Percentiles rank a stretch among this genome's conserved stretches.
Conservation (phyloP, 2,329 filamentous ascomycete species). For the Pseudogymnoascus sp. region DNA sequence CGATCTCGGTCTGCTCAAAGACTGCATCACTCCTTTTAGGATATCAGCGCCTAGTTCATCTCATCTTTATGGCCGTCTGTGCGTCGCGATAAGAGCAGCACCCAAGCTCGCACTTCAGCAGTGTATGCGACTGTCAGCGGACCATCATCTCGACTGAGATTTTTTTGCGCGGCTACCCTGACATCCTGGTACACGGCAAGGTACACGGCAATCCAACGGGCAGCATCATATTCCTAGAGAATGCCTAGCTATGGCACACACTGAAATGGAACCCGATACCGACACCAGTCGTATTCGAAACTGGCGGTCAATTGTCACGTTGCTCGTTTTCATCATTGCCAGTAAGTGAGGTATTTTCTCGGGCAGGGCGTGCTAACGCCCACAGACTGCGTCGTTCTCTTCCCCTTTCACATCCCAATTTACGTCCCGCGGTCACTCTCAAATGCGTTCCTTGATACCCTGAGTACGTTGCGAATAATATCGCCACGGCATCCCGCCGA, state of each 20-base stretch:
- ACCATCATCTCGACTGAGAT: not conserved
- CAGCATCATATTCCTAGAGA: not conserved
- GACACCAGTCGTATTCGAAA: conserved; percentile 50
- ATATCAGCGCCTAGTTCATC: not conserved
- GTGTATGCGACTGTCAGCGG: no score
- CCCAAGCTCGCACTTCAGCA: not conserved
- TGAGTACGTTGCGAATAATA: conserved; percentile 47
- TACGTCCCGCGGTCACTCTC: conserved; percentile 47
- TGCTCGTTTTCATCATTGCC: conserved; percentile 61
- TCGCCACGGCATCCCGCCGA: conserved; percentile 29
- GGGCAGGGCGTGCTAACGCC: not conserved
- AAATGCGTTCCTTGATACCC: conserved; percentile 36
- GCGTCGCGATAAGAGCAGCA: not conserved
- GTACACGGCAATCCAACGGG: not conserved
- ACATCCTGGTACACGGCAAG: not conserved
- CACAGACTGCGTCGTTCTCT: conserved; percentile 60
- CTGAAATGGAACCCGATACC: conserved; percentile 29
- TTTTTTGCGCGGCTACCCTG: not conserved
- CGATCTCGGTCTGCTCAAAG: not conserved
- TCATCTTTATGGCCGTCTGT: not conserved
- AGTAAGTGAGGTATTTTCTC: conserved; percentile 46
- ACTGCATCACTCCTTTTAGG: not conserved
- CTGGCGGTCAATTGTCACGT: conserved; percentile 64
- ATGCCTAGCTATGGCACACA: not conserved
- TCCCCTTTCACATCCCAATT: conserved; percentile 59